Evolutionary conservation across 2,329 filamentous ascomycete species (phyloP), one percentile per base, ranked within the genome.

Genomic region (Cordyceps pruinosa): DNA sequence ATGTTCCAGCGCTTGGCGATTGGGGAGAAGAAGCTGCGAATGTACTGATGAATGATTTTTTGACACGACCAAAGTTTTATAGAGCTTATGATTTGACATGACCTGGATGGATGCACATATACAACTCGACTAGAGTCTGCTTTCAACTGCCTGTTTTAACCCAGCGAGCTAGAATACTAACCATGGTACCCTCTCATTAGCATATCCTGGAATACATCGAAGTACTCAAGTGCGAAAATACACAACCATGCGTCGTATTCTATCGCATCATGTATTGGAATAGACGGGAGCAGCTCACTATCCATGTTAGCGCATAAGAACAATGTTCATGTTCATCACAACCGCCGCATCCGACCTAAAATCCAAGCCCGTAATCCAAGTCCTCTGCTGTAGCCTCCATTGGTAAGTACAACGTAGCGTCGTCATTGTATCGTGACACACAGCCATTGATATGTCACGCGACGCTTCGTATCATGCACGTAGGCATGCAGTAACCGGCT

Each of bases 1-100:
- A 95, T 97, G 91, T 96, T 82, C 61, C 66, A 71, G 61, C 73
- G 81, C 34, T 59, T 85, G 28, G 66, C 75, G 4, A 60, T 76
- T 4, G 60, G 57, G 19, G 61, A 65, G 41, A 63, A 67, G 56
- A 53, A 63, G 35, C 61, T 66, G 45, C 64, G 60, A 30, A 63
- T 67, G 39, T 70, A 63, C 34, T 52, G 49, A 51, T 21, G n/a
- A 30, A 28, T 39, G 32, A 23, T 32, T n/a, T n/a, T n/a, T n/a
- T 7, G 23, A 21, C 15, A 19, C 26, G 15, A 7, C 15, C 17
- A 9, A 26, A 25, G 21, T 30, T 21, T 21, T 57, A 52, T 58
- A 41, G 49, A 53, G 39, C 30, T 34, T 52, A 47, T 50, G 42
- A 39, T 28, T 42, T 50, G 23, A 54, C 17, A 28, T 49, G 48